A percentile compares a stretch with the other conserved stretches of the same genome.
Conservation (phyloP, 2,329 filamentous ascomycete genomes). For the Rosellinia necatrix region DNA sequence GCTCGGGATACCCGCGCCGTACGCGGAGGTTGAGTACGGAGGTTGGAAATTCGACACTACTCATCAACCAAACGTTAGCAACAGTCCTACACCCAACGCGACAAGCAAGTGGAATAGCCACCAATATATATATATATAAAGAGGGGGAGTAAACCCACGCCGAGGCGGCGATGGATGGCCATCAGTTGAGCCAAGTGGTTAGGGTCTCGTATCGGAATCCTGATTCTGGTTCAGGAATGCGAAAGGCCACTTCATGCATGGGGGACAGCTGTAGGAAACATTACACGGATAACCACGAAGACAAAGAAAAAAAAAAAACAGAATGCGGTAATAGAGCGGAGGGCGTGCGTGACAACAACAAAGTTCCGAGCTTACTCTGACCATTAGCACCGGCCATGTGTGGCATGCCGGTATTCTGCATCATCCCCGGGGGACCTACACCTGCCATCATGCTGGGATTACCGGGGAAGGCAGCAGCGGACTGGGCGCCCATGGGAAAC, state of each 20-base stretch:
- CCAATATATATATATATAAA: conserved; percentile 10
- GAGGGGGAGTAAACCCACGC: not conserved
- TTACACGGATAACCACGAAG: conserved; percentile 20
- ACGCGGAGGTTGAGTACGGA: conserved; percentile 62
- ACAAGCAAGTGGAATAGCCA: conserved; percentile 20
- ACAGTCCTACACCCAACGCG: conserved; percentile 18
- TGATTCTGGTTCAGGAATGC: conserved; percentile 22
- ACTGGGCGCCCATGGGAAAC: conserved; percentile 59
- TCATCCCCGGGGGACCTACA: conserved; percentile 61
- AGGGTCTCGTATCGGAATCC: conserved; percentile 20
- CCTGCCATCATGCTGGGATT: conserved; percentile 61
- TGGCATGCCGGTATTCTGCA: conserved; percentile 64
- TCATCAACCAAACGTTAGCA: conserved; percentile 40
- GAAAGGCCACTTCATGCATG: conserved; percentile 21
- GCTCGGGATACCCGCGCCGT: conserved; percentile 57
- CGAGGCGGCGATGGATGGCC: conserved; percentile 17
- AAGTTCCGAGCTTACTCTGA: conserved; percentile 58
- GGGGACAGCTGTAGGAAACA: conserved; percentile 24
- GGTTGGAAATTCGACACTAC: conserved; percentile 61
- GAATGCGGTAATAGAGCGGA: conserved; percentile 27
- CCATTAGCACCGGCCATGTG: conserved; percentile 62
- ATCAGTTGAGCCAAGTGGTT: conserved; percentile 1
- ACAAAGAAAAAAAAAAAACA: conserved; percentile 15
- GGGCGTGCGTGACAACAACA: conserved; percentile 33
- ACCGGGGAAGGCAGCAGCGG: conserved; percentile 50